Conservation (phyloP, 192 early-diverging fungal species). For the Backusella liffmaniae region DNA sequence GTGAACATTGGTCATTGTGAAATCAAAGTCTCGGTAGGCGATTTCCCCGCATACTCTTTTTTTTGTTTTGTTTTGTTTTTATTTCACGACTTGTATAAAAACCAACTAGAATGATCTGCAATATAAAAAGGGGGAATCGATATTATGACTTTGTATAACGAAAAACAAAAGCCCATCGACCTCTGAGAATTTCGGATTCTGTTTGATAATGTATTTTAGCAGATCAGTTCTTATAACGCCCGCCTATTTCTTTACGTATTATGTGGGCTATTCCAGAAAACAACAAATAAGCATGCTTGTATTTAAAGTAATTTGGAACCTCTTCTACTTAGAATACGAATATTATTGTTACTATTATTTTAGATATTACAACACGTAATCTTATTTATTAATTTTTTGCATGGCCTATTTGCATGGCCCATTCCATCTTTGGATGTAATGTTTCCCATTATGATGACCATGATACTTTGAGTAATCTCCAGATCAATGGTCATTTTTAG, state of each 20-base stretch:
- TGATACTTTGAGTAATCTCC: neutral
- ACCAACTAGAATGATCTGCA: neutral
- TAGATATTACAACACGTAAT: conserved; percentile 7
- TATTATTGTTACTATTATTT: neutral
- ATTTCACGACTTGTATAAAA: conserved; percentile 2
- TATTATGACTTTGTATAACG: neutral
- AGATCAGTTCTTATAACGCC: conserved; percentile 5
- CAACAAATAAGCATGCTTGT: neutral
- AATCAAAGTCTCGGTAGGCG: neutral
- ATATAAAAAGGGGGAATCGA: neutral
- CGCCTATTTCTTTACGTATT: neutral
- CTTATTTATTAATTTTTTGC: conserved; percentile 9
- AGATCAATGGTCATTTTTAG: neutral
- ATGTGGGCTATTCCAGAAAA: neutral
- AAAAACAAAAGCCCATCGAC: neutral
- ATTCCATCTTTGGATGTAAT: conserved; percentile 4
- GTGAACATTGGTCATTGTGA: neutral
- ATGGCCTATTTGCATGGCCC: conserved; percentile 2
- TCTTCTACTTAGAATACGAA: neutral
- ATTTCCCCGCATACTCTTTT: conserved; percentile 3
- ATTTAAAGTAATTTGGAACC: neutral
- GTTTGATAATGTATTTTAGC: neutral
- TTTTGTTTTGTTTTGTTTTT: conserved; percentile 5
- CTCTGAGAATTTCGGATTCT: neutral
- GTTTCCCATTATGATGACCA: neutral